phyloP scores from a whole-genome alignment of 345 rosid species.

The Clausena lansium region DNA sequence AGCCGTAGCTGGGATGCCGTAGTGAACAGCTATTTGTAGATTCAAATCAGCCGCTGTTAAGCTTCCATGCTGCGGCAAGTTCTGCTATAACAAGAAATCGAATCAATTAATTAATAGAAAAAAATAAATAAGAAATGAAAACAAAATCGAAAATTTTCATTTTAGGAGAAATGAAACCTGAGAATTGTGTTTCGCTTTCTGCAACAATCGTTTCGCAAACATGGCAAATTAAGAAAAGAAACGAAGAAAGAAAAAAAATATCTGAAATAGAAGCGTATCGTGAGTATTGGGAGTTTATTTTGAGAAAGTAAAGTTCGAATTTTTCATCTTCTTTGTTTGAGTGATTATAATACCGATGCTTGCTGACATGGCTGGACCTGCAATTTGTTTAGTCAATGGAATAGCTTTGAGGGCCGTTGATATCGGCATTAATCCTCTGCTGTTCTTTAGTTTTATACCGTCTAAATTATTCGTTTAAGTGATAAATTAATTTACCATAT shows the following conservation, averaged over 20 bases:
- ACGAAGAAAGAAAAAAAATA: too few relatives aligned
- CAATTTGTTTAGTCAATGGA: constrained; percentile 15
- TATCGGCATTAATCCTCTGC: neutral
- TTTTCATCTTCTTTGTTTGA: neutral
- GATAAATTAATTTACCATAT: neutral
- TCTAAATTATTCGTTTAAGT: too few relatives aligned
- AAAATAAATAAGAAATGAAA: neutral
- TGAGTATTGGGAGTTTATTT: neutral
- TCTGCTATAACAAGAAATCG: constrained; percentile 21
- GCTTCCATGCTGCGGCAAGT: constrained; percentile 21
- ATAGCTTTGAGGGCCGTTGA: neutral
- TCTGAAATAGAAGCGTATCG: neutral
- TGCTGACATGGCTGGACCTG: constrained; percentile 10
- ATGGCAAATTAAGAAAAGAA: constrained; percentile 19
- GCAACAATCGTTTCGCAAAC: constrained; percentile 43
- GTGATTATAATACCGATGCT: constrained; percentile 26
- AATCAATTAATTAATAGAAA: neutral
- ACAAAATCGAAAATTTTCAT: neutral
- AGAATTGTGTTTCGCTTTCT: constrained; percentile 33
- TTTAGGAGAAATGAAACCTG: constrained; percentile 25
- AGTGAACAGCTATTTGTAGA: constrained; percentile 42
- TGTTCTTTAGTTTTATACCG: too few relatives aligned
- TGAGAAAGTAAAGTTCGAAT: neutral
- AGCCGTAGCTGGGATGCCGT: constrained; percentile 62
- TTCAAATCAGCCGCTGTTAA: constrained; percentile 45